Evolutionary conservation across 345 rosid species (phyloP).

Genomic region (Toxicodendron radicans): DNA sequence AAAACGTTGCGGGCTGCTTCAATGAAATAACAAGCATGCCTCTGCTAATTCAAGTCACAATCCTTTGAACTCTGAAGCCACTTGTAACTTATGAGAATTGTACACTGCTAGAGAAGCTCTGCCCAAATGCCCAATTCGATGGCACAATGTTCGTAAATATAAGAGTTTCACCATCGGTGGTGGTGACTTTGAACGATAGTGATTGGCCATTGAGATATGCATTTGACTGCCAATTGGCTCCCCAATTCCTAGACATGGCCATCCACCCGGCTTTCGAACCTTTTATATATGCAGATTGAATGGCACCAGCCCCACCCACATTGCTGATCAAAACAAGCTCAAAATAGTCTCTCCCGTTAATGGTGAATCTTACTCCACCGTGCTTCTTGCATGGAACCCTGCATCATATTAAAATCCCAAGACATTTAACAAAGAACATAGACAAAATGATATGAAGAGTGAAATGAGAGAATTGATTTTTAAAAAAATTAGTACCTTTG

Average conservation of each 20-base stretch:
- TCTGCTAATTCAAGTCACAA: constrained; percentile 26
- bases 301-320: constrained; percentile 77
- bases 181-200: constrained; percentile 70
- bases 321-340: constrained; percentile 77
- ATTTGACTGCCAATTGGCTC: constrained; percentile 95
- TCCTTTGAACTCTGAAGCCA: constrained; percentile 15
- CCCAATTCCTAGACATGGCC: constrained; percentile 93
- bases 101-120: constrained; percentile 43
- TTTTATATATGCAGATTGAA: constrained; percentile 61
- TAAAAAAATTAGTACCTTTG: constrained; percentile 47
- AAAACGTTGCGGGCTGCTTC: constrained; percentile 46
- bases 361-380: constrained; percentile 86
- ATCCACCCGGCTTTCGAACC: constrained; percentile 79
- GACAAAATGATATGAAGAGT: not conserved
- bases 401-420: constrained; percentile 2
- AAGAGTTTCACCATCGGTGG: constrained; percentile 61
- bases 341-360: constrained; percentile 83
- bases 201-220: constrained; percentile 76
- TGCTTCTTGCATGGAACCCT: constrained; percentile 84
- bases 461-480: not conserved
- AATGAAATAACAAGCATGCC: constrained; percentile 36
- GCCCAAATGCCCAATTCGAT: constrained; percentile 73
- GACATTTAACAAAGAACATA: not conserved
- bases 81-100: constrained; percentile 38
- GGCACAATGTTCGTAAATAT: constrained; percentile 53